A percentile compares a stretch with the other conserved stretches of the same genome.
Conservation (phyloP, 148 eudicot genomes). For the Camellia japonica region DNA sequence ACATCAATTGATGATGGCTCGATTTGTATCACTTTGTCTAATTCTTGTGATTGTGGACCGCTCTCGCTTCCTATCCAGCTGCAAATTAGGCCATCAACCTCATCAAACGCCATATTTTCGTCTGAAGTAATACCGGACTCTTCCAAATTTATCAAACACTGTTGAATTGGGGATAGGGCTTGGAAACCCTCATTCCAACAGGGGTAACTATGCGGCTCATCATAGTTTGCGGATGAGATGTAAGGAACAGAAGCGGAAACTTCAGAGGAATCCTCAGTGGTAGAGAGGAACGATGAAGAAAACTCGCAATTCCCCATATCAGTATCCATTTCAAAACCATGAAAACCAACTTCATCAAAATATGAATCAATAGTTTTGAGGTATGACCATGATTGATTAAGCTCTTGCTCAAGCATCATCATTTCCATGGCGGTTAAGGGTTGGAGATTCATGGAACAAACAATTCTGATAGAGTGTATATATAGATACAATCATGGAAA, state of each 20-base stretch:
- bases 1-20: neutral
- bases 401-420: neutral
- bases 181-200: neutral
- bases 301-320: neutral
- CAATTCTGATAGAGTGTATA: neutral
- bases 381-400: neutral
- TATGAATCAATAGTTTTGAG: neutral
- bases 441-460: neutral
- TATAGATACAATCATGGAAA: neutral
- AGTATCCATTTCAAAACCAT: neutral
- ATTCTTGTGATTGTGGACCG: neutral
- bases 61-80: neutral
- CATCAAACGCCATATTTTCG: neutral
- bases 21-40: neutral
- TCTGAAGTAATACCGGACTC: neutral
- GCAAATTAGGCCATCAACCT: neutral
- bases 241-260: neutral
- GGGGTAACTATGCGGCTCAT: neutral
- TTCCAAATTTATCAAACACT: neutral
- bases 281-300: neutral
- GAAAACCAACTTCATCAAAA: conserved; percentile 8
- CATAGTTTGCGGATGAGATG: neutral
- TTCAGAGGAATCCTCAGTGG: neutral
- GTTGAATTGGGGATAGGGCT: neutral
- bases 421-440: neutral